Evolutionary conservation across 305 asterid species (phyloP), one percentile per base, ranked within the genome.

Genomic region (Euphrasia arctica): DNA sequence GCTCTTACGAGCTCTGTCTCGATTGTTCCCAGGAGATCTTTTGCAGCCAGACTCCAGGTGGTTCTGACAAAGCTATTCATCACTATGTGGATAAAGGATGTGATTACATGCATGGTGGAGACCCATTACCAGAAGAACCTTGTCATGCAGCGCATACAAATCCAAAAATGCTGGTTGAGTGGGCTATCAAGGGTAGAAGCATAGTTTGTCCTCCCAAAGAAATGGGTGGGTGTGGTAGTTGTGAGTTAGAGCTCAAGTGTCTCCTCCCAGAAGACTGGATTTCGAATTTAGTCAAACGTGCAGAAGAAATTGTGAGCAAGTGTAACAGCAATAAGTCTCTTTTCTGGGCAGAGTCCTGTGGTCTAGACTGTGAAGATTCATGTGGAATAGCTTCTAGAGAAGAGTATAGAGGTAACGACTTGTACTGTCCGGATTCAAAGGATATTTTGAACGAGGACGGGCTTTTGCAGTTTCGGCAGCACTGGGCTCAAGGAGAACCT

Each of bases 401-500:
- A 78, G 82, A 71, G 65, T 79, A 79, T 8, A 3, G 62, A 54
- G 85, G 83, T 65, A 85, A 85, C 72, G 69, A 5, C 77, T 74
- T 92, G 73, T 92, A 84, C 73, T 69, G 75, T 69, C 86, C 86
- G n/a, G 77, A 81, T 66, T 78, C 93, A 5, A 68, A 15, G 74
- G 82, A 85, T 13, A 77, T 63, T 36, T 54, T 79, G 70, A 64
- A 73, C 39, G 88, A 80, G 63, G 86, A 79, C 49, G 87, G 63
- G 72, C 77, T 89, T 63, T 67, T 78, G 64, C 82, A 64, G 60
- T 92, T 92, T 56, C 91, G 91, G 13, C 61, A 66, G 62, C 96
- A 89, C 64, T 92, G 98, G 98, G 77, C 74, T 72, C 81, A 70
- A 74, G 97, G 98, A 69, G 94, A 92, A 70, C 98, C 97, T 1